Conservation (phyloP, 345 rosid genomes). For the Dipteronia dyeriana region DNA sequence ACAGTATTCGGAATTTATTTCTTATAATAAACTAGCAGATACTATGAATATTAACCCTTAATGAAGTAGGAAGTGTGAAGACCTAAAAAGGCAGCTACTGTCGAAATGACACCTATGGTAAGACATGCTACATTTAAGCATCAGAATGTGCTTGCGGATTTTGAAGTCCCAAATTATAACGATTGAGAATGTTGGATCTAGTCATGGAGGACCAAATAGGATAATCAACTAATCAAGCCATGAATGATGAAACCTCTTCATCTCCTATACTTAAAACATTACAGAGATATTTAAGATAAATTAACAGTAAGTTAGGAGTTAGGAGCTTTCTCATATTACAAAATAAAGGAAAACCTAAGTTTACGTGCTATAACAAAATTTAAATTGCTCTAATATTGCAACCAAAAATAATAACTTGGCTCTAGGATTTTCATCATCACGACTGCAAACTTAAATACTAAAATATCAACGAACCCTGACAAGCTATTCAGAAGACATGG, state of each 20-base stretch:
- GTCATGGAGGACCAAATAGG: not conserved
- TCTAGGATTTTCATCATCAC: not conserved
- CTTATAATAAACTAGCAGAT: not conserved
- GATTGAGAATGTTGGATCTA: not conserved
- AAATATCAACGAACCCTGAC: not conserved
- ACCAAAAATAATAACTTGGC: not conserved
- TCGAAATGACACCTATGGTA: not conserved
- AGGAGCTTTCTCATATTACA: not conserved
- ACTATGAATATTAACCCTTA: not conserved
- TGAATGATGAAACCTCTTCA: not conserved
- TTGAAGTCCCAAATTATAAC: not conserved
- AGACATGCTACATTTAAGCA: constrained; percentile 1
- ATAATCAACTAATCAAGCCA: not conserved
- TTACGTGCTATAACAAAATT: not conserved
- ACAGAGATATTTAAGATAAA: not conserved
- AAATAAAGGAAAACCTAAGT: not conserved
- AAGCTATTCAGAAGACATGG: not conserved
- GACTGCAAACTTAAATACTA: not conserved
- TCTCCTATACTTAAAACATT: constrained; percentile 2
- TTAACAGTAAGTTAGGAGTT: not conserved
- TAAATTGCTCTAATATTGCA: not conserved
- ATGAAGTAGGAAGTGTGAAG: not conserved
- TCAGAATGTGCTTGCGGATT: not conserved
- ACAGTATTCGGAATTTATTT: not conserved
- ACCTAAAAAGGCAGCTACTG: constrained; percentile 5